These are phyloP conservation scores for Zygosaccharomyces siamensis DNA, from an alignment of 805 yeast genomes.

Conservation along the genomic window DNA sequence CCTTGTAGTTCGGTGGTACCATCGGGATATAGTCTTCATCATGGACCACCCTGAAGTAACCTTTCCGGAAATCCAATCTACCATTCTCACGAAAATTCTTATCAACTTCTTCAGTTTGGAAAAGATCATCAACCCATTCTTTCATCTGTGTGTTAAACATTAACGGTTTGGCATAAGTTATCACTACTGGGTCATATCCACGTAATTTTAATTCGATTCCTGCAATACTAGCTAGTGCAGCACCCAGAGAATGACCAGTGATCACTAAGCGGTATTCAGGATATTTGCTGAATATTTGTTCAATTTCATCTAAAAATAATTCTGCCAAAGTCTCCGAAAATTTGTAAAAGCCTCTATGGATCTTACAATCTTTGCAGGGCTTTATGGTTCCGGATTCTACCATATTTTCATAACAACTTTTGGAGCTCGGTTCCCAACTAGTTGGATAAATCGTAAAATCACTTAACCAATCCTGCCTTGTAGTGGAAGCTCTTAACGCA, in stretches of 20 bases:
- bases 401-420: slow-evolving; percentile 19
- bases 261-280: slow-evolving; percentile 49
- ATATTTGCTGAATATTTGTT: slow-evolving; percentile 33
- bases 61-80: slow-evolving; percentile 29
- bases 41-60: slow-evolving; percentile 54
- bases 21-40: slow-evolving; percentile 54
- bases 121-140: slow-evolving; percentile 48
- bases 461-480: slow-evolving; percentile 56
- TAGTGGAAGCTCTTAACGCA: slow-evolving; percentile 60
- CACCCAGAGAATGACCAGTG: slow-evolving; percentile 76
- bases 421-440: slow-evolving; percentile 43
- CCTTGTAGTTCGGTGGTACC: slow-evolving; percentile 51
- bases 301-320: slow-evolving; percentile 37
- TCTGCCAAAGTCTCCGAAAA: slow-evolving; percentile 42
- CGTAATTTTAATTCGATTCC: slow-evolving; percentile 56
- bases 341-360: slow-evolving; percentile 61
- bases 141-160: slow-evolving; percentile 52
- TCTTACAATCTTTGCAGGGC: slow-evolving; percentile 48
- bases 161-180: slow-evolving; percentile 62
- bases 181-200: slow-evolving; percentile 51
- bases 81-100: slow-evolving; percentile 20
- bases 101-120: slow-evolving; percentile 38
- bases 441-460: slow-evolving; percentile 50
- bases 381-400: slow-evolving; percentile 21
- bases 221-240: slow-evolving; percentile 58